phyloP scores from a whole-genome alignment of 2,329 filamentous ascomycete species.

The Myriosclerotinia duriaeana region DNA sequence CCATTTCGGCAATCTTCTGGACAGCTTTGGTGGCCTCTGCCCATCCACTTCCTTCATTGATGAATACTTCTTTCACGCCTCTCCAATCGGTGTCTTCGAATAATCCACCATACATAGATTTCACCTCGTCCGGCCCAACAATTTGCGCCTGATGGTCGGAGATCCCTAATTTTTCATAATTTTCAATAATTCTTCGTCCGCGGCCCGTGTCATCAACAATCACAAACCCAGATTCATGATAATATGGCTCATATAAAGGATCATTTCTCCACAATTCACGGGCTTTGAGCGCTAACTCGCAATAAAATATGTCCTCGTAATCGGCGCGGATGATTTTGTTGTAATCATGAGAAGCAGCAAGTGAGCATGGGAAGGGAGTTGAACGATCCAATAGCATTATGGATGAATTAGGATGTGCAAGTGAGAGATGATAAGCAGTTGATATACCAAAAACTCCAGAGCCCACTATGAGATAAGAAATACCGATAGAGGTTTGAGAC shows the following conservation, averaged over 20 bases:
- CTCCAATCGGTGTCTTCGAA: constrained; percentile 42
- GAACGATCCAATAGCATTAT: constrained; percentile 49
- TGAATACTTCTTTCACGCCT: constrained; percentile 47
- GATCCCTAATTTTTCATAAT: constrained; percentile 45
- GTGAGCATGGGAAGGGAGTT: constrained; percentile 41
- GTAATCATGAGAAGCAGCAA: constrained; percentile 58
- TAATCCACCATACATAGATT: constrained; percentile 45
- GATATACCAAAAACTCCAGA: constrained; percentile 53
- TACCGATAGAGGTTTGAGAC: not conserved
- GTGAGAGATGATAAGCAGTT: constrained; percentile 51
- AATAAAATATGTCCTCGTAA: constrained; percentile 56
- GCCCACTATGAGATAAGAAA: constrained; percentile 48
- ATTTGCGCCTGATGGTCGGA: constrained; percentile 43
- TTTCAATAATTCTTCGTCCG: constrained; percentile 47
- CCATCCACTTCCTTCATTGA: constrained; percentile 54
- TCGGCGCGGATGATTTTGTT: constrained; percentile 61
- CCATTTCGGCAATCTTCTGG: constrained; percentile 46
- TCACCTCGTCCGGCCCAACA: constrained; percentile 46
- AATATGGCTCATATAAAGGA: constrained; percentile 48
- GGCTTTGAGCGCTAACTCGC: constrained; percentile 47
- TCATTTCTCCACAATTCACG: constrained; percentile 52
- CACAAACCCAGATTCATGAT: constrained; percentile 53
- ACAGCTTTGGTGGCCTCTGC: constrained; percentile 51
- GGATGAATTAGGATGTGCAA: constrained; percentile 42
- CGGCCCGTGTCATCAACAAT: constrained; percentile 48